These are phyloP conservation scores for Pseudocohnilembus persalinus DNA, from an alignment of 169 alveolate genomes.

Conservation along the genomic window DNA sequence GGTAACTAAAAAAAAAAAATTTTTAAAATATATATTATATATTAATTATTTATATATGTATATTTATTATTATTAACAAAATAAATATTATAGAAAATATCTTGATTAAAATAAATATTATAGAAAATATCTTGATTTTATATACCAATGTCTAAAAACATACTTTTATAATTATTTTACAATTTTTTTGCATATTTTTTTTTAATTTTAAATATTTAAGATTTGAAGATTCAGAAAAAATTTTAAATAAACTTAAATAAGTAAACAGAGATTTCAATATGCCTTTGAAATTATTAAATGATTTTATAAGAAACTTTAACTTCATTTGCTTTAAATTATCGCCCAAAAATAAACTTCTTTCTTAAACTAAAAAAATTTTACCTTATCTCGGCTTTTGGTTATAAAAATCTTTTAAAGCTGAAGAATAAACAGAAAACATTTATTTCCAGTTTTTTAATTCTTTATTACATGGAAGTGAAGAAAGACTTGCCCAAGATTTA, in stretches of 20 bases:
- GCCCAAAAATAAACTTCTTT: neutral
- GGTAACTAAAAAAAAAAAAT: neutral
- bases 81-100: no score
- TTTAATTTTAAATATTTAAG: neutral
- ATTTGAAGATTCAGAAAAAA: neutral
- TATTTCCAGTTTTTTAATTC: neutral
- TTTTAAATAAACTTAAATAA: neutral
- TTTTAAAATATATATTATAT: no score
- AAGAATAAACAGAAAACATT: neutral
- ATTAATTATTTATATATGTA: no score
- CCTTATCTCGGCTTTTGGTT: conserved; percentile 13
- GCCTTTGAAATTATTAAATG: conserved; percentile 6
- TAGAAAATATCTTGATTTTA: no score
- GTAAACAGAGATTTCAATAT: neutral
- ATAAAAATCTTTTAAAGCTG: neutral
- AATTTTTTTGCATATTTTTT: no score
- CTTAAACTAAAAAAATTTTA: neutral
- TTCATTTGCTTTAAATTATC: neutral
- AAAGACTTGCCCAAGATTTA: neutral
- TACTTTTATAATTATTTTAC: no score
- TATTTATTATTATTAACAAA: no score
- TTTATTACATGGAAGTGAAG: neutral
- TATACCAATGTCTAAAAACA: no score
- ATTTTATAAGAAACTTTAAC: conserved; percentile 19
- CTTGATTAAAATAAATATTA: no score